Conservation (phyloP, 805 yeast species). For the Cyberlindnera samutprakarnensis region DNA sequence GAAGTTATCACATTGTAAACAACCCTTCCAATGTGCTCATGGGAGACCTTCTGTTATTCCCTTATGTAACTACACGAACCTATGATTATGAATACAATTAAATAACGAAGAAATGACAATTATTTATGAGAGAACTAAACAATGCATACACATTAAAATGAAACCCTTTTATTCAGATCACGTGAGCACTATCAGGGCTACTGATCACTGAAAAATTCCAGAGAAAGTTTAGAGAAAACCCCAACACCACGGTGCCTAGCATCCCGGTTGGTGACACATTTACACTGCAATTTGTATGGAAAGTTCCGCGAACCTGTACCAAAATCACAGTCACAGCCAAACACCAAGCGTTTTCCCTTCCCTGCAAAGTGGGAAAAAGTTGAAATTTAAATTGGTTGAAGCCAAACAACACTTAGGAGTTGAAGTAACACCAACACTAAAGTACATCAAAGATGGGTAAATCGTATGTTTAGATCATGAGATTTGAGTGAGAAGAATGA, state of each 20-base stretch:
- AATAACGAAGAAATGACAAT: not conserved
- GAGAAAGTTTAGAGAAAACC: no score
- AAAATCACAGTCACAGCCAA: conserved; percentile 1
- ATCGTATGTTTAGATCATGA: conserved; percentile 16
- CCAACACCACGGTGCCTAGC: not conserved
- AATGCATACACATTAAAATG: no score
- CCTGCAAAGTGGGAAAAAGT: conserved; percentile 8
- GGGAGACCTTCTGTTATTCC: conserved; percentile 75
- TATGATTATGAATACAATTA: not conserved
- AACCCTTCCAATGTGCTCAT: conserved; percentile 81
- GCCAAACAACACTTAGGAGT: conserved; percentile 4
- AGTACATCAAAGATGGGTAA: conserved; percentile 23
- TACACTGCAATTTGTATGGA: no score
- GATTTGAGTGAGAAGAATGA: not conserved
- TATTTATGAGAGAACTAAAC: no score
- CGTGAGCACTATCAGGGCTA: not conserved
- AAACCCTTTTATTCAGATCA: not conserved
- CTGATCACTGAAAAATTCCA: no score
- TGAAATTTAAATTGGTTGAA: conserved; percentile 14
- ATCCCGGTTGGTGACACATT: conserved; percentile 1
- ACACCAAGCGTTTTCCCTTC: not conserved
- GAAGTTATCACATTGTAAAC: conserved; percentile 37
- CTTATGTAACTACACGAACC: conserved; percentile 21
- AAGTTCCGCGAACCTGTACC: conserved; percentile 1
- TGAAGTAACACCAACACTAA: conserved; percentile 7